phyloP scores from a whole-genome alignment of 257 asterid species.

The Fraxinus pennsylvanica region DNA sequence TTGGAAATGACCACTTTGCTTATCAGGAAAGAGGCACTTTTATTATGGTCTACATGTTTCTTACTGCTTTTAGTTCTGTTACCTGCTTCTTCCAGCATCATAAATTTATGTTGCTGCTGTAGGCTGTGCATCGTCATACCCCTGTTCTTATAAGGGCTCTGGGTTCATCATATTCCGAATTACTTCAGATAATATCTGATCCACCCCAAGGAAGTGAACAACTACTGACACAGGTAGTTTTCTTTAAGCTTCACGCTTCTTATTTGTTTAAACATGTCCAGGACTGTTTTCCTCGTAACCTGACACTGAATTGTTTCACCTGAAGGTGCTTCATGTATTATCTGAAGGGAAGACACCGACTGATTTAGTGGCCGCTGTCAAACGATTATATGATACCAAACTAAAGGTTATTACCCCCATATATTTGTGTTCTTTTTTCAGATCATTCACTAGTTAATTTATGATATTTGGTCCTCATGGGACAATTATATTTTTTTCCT shows the following conservation, averaged over 20 bases:
- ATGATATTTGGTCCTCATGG: slow-evolving; percentile 25
- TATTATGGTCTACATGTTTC: slow-evolving; percentile 16
- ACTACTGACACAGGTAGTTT: slow-evolving; percentile 72
- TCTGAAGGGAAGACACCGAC: slow-evolving; percentile 82
- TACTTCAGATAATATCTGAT: slow-evolving; percentile 76
- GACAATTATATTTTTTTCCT: slow-evolving; percentile 15
- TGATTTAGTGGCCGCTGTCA: slow-evolving; percentile 75
- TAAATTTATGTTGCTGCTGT: slow-evolving; percentile 26
- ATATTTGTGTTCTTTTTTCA: slow-evolving; percentile 7
- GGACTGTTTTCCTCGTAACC: slow-evolving; percentile 27
- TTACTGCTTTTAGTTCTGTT: slow-evolving; percentile 7
- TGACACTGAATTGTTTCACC: slow-evolving; percentile 28
- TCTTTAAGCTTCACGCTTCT: slow-evolving; percentile 15
- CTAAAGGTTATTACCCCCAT: slow-evolving; percentile 56
- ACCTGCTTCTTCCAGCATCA: slow-evolving; percentile 14
- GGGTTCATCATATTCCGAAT: slow-evolving; percentile 65
- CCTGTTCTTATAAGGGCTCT: slow-evolving; percentile 72
- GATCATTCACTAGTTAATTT: slow-evolving; percentile 11
- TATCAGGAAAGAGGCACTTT: slow-evolving; percentile 14
- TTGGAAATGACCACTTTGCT: slow-evolving; percentile 13
- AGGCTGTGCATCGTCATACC: slow-evolving; percentile 96
- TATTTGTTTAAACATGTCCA: slow-evolving; percentile 8
- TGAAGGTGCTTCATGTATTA: slow-evolving; percentile 74
- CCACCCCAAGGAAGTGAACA: slow-evolving; percentile 96
- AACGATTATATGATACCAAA: slow-evolving; percentile 75